phyloP scores from a whole-genome alignment of 345 rosid genomes.

The Eucalyptus regnans region DNA sequence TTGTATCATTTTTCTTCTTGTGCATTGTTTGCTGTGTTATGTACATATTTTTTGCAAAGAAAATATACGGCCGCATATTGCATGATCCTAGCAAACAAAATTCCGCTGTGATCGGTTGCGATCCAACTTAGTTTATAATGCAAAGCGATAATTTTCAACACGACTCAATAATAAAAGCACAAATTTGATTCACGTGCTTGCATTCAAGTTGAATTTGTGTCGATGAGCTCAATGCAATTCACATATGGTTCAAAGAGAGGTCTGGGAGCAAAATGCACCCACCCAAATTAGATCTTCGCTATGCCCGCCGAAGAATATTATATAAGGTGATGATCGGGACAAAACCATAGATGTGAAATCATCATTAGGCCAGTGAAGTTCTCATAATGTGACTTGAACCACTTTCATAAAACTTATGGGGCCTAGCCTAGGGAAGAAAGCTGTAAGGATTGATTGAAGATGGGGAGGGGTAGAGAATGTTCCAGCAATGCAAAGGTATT shows the following conservation, averaged over 20 bases:
- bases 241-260: too few relatives aligned
- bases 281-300: not conserved
- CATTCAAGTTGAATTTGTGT: too few relatives aligned
- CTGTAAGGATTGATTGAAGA: not conserved
- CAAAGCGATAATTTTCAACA: too few relatives aligned
- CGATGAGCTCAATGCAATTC: too few relatives aligned
- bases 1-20: not conserved
- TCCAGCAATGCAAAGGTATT: not conserved
- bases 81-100: too few relatives aligned
- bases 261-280: too few relatives aligned
- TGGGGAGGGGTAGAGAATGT: not conserved
- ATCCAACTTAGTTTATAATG: too few relatives aligned
- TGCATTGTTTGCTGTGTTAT: not conserved
- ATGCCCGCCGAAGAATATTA: not conserved
- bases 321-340: not conserved
- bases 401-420: not conserved
- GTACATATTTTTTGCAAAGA: too few relatives aligned
- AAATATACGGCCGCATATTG: too few relatives aligned
- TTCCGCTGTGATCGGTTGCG: accelerated
- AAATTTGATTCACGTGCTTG: too few relatives aligned
- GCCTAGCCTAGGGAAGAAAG: not conserved
- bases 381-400: not conserved
- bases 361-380: not conserved
- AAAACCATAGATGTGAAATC: not conserved
- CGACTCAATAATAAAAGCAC: too few relatives aligned